phyloP scores from a whole-genome alignment of 371 early-diverging fungal species.

The Mortierella polycephala region DNA sequence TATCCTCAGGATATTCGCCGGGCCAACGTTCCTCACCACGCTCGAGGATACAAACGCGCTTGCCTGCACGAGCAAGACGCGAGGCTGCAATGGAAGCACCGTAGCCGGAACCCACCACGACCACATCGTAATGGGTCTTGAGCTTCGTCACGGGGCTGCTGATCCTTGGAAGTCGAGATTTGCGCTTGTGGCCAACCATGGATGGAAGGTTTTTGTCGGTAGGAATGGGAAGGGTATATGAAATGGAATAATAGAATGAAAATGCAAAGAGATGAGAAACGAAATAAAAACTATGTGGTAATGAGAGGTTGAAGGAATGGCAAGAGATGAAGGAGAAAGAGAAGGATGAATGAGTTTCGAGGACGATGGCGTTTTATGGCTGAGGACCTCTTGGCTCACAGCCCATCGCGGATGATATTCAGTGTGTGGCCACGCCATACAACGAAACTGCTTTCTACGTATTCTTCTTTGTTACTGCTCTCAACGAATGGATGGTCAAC shows the following conservation, averaged over 20 bases:
- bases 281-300: background rate
- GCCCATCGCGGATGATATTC: too few species aligned
- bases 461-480: too few species aligned
- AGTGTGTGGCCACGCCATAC: too few species aligned
- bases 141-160: slow-evolving; percentile 40
- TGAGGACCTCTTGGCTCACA: too few species aligned
- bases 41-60: slow-evolving; percentile 56
- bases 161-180: slow-evolving; percentile 32
- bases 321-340: background rate
- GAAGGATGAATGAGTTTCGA: too few species aligned
- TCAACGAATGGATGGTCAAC: too few species aligned
- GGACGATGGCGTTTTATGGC: too few species aligned
- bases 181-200: slow-evolving; percentile 33
- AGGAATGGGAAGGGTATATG: background rate
- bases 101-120: slow-evolving; percentile 60
- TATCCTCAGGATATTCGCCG: slow-evolving; percentile 56
- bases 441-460: too few species aligned
- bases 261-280: background rate
- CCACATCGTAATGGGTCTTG: slow-evolving; percentile 54
- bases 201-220: background rate
- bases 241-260: background rate
- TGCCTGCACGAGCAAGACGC: slow-evolving; percentile 56
- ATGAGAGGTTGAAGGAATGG: background rate
- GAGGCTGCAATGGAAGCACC: slow-evolving; percentile 58
- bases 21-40: slow-evolving; percentile 59